phyloP scores from a whole-genome alignment of 495 filamentous ascomycete genomes.

The Daldinia caldariorum region DNA sequence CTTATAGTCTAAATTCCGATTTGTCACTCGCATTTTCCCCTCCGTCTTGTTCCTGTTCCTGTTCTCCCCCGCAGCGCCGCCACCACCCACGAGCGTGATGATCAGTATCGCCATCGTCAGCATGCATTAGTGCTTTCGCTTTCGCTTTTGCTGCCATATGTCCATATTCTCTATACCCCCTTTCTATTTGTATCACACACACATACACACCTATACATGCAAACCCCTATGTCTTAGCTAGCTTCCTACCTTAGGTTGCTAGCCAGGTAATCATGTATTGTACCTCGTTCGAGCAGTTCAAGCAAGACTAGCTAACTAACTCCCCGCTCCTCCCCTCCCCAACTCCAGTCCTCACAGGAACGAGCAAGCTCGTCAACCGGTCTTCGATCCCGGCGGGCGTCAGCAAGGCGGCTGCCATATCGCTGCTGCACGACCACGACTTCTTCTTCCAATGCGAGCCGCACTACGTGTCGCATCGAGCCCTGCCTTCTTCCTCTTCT shows the following conservation, averaged over 20 bases:
- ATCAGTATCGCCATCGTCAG: neutral
- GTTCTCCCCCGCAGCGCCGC: slow-evolving; percentile 9
- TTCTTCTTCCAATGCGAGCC: slow-evolving; percentile 59
- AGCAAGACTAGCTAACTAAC: slow-evolving; percentile 4
- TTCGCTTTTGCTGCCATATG: neutral
- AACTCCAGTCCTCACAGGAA: slow-evolving; percentile 51
- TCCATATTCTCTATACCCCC: neutral
- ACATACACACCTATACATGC: neutral
- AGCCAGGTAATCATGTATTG: neutral
- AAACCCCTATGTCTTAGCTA: neutral
- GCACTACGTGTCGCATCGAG: slow-evolving; percentile 52
- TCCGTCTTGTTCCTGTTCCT: slow-evolving; percentile 2
- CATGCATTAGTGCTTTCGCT: neutral
- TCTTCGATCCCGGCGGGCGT: slow-evolving; percentile 63
- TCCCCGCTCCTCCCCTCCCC: no score
- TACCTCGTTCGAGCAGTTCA: neutral
- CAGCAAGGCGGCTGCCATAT: slow-evolving; percentile 66
- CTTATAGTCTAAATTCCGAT: neutral
- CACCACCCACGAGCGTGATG: neutral
- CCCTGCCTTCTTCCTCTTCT: slow-evolving; percentile 25
- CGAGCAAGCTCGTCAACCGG: slow-evolving; percentile 61
- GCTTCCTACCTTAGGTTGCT: no score
- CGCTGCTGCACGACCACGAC: slow-evolving; percentile 68
- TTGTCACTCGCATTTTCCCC: neutral
- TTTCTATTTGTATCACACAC: no score